These are phyloP conservation scores for Lithohypha guttulata DNA, from an alignment of 2,329 filamentous ascomycete genomes.

Conservation along the genomic window DNA sequence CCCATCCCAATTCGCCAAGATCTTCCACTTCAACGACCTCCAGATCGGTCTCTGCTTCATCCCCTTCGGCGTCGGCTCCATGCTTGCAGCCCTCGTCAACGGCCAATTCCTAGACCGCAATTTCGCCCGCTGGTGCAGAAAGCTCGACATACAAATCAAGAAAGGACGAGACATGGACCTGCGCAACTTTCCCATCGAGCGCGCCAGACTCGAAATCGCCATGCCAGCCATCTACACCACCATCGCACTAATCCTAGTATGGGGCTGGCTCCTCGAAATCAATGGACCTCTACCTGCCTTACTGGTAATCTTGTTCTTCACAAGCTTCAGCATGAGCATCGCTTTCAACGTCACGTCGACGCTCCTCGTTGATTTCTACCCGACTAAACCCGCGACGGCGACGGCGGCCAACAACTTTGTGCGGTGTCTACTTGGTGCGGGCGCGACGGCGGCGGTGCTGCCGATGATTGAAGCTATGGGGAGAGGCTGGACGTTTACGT, in stretches of 20 bases:
- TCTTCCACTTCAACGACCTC: slow-evolving; percentile 39
- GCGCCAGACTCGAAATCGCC: slow-evolving; percentile 26
- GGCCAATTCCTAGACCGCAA: slow-evolving; percentile 58
- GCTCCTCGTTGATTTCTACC: slow-evolving; percentile 42
- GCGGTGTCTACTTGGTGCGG: slow-evolving; percentile 43
- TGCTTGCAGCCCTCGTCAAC: slow-evolving; percentile 22
- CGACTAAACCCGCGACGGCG: slow-evolving; percentile 39
- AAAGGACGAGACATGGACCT: slow-evolving; percentile 45
- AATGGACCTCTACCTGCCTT: slow-evolving; percentile 26
- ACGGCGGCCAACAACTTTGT: slow-evolving; percentile 45
- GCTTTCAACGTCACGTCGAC: slow-evolving; percentile 37
- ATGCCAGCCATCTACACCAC: slow-evolving; percentile 25
- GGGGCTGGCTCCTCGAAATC: slow-evolving; percentile 31
- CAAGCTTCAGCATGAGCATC: slow-evolving; percentile 30
- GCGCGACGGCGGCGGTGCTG: slow-evolving; percentile 40
- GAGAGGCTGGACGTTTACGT: slow-evolving; percentile 36
- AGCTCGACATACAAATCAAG: slow-evolving; percentile 51
- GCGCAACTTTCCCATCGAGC: slow-evolving; percentile 41
- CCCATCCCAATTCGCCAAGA: slow-evolving; percentile 35
- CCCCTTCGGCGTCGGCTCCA: slow-evolving; percentile 23
- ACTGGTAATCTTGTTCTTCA: slow-evolving; percentile 29
- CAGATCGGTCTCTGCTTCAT: slow-evolving; percentile 34
- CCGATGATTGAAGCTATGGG: slow-evolving; percentile 40
- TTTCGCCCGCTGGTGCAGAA: slow-evolving; percentile 55
- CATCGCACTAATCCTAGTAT: slow-evolving; percentile 24